Percentiles rank a stretch among this genome's conserved stretches.
These are phyloP conservation scores for Orychophragmus violaceus DNA, from an alignment of 345 rosid species.

Conservation along the genomic window DNA sequence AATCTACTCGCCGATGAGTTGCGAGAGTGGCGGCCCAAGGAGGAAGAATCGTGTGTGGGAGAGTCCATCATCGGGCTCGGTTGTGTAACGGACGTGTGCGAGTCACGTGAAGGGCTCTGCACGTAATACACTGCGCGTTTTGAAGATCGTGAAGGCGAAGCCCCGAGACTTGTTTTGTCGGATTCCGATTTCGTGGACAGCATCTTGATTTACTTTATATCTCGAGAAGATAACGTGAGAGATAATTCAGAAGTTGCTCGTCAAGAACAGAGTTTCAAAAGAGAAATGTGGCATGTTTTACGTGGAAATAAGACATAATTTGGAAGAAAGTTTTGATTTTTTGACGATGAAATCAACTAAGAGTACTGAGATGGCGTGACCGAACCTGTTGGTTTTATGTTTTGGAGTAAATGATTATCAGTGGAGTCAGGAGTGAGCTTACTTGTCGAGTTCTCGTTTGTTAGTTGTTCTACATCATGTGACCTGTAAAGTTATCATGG, in stretches of 20 bases:
- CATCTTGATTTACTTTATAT: conserved; percentile 34
- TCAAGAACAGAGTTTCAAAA: background rate
- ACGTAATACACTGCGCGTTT: conserved; percentile 66
- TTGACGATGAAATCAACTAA: background rate
- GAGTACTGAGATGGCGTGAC: background rate
- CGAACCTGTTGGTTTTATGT: background rate
- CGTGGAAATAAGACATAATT: background rate
- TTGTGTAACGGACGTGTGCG: conserved; percentile 67
- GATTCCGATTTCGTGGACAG: conserved; percentile 63
- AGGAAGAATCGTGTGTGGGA: conserved; percentile 64
- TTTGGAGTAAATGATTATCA: background rate
- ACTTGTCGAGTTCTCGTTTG: background rate
- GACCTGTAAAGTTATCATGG: background rate
- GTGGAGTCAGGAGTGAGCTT: background rate
- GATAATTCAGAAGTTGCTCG: background rate
- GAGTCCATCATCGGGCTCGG: conserved; percentile 80
- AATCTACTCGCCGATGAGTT: conserved; percentile 80
- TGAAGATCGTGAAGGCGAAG: conserved; percentile 70
- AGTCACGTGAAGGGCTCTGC: conserved; percentile 89
- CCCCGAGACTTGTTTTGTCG: conserved; percentile 66
- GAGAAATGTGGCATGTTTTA: conserved; percentile 2
- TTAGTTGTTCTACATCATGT: background rate
- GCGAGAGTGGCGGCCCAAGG: conserved; percentile 74
- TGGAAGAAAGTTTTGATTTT: background rate
- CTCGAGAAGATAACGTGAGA: background rate